Percentiles rank a stretch among this genome's conserved stretches.
Conservation (phyloP, 768 basidiomycete species). For the Cystofilobasidium macerans region DNA sequence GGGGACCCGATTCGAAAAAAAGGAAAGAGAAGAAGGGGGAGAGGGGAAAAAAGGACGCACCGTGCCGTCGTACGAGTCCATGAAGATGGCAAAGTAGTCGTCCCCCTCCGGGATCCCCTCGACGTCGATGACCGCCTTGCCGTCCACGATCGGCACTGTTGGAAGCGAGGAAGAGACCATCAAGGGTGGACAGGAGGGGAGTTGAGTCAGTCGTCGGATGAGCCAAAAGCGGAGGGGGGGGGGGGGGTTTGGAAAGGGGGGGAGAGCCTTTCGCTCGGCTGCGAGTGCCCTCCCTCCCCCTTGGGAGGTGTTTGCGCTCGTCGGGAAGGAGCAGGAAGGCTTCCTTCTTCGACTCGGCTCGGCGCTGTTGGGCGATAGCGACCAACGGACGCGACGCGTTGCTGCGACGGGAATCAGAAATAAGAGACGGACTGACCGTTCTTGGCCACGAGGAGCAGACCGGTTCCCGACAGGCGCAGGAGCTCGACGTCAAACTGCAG, state of each 20-base stretch:
- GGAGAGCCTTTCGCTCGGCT: too few relatives aligned
- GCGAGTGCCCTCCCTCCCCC: too few relatives aligned
- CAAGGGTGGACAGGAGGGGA: neutral
- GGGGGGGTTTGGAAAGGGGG: too few relatives aligned
- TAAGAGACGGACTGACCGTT: constrained; percentile 9
- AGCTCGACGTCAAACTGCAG: constrained; percentile 27
- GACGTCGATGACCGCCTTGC: constrained; percentile 16
- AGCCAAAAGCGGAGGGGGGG: neutral
- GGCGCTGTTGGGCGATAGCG: neutral
- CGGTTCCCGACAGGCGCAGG: constrained; percentile 11
- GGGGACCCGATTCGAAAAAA: too few relatives aligned
- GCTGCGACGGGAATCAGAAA: neutral
- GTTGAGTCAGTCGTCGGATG: neutral
- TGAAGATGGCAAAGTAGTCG: constrained; percentile 24
- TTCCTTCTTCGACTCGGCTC: too few relatives aligned
- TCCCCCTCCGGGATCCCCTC: constrained; percentile 25
- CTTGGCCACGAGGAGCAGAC: constrained; percentile 22
- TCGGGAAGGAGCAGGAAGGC: too few relatives aligned
- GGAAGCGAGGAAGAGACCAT: too few relatives aligned
- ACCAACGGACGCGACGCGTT: neutral
- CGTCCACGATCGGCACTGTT: constrained; percentile 14
- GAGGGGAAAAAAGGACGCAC: constrained; percentile 10
- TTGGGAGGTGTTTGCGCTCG: too few relatives aligned
- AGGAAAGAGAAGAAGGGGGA: too few relatives aligned
- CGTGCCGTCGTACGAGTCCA: constrained; percentile 26